Conservation (phyloP, 2,329 filamentous ascomycete species). For the Trichocomaceae sp. region DNA sequence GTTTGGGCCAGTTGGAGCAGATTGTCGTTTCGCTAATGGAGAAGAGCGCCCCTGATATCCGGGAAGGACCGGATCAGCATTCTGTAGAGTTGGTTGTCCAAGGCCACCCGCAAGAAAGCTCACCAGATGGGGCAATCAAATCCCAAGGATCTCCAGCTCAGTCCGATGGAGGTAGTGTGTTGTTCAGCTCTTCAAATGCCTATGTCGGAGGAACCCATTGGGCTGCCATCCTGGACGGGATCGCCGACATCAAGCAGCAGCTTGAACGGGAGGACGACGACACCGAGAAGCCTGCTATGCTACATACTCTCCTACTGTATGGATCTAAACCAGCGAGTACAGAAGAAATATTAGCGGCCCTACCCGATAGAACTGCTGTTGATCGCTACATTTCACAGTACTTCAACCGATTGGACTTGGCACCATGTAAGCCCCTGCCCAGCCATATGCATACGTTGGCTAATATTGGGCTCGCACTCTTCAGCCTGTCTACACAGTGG, state of each 20-base stretch:
- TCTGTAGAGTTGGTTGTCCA: background rate
- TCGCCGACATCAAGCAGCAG: background rate
- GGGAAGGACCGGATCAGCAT: background rate
- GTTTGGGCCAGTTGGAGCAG: conserved; percentile 51
- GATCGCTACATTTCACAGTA: conserved; percentile 1
- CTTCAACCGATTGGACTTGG: conserved; percentile 2
- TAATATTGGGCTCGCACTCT: background rate
- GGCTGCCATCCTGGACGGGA: background rate
- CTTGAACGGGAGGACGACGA: background rate
- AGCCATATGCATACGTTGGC: background rate
- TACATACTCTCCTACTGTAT: background rate
- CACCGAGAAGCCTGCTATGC: background rate
- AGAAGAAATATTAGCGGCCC: background rate
- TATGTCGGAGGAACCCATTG: background rate
- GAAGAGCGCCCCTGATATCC: background rate
- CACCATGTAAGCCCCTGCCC: background rate
- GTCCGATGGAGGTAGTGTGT: background rate
- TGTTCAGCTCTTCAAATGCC: background rate
- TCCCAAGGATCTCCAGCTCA: background rate
- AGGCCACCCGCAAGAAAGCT: background rate
- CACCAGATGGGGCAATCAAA: background rate
- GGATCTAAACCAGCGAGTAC: background rate
- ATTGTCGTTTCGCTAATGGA: conserved; percentile 38
- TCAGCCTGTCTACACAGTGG: background rate
- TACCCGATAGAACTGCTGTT: background rate